Base-by-base conservation (phyloP, 495 filamentous ascomycete genomes). In the Neurospora tetrasperma region DNA sequence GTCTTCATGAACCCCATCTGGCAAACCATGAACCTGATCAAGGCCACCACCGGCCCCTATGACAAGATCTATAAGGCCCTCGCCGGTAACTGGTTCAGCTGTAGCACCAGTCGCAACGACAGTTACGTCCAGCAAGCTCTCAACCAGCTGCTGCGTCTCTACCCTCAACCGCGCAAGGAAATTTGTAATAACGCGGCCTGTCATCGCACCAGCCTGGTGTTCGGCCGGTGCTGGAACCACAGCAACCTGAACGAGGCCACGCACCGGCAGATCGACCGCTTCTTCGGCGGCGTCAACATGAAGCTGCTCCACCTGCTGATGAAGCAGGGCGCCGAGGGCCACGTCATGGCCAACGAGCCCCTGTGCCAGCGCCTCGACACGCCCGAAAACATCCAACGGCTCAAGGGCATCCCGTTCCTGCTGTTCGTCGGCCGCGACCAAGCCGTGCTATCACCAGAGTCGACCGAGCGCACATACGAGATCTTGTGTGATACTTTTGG, bases 1-100 rank as follows among this genome's bases (percentile, higher is more conserved):
- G 89, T 91, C 2, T 91, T 92, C 82, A 86, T 89, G 79, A 87
- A 90, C 77, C 89, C 89, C 8, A 82, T 87, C 43, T 91, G 88
- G 83, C 81, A 79, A 40, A 82, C 81, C 6, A 79, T 87, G 74
- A 92, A 92, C 77, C 82, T 87, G 75, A 76, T 86, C 73, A 92
- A 92, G 80, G 86, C 85, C 41, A 77, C 79, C 46, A 80, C 83
- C 1, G 76, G 79, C 31, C 86, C 87, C 0, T 41, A 85, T 9
- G 84, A 89, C 71, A 80, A 75, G 14, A 43, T 86, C 6, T 90
- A 90, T 77, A 74, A 73, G 23, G 41, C 78, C 39, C 43, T 86
- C 23, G 82, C 82, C 0, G 86, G 87, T 18, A 76, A 77, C 68
- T 91, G 88, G 87, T 89, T 89, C 79, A 80, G 79, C 41, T 87